A percentile compares a stretch with the other conserved stretches of the same genome.
phyloP scores from a whole-genome alignment of 768 basidiomycete species.

The Suillus cothurnatus region DNA sequence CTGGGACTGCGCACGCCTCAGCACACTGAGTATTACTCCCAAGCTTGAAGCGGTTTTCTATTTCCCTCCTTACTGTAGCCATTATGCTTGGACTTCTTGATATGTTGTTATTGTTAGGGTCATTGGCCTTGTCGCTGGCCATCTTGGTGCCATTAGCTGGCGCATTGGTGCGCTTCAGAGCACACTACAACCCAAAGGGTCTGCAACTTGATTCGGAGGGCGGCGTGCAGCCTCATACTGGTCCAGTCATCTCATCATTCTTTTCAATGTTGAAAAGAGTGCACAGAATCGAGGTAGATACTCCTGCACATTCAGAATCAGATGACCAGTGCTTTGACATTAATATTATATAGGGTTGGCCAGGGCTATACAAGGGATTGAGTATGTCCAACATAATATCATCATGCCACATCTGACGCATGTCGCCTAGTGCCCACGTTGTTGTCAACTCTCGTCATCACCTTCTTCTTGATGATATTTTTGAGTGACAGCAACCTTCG shows the following conservation, averaged over 20 bases:
- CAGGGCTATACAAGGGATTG: conserved; percentile 80
- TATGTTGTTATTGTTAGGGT: conserved; percentile 43
- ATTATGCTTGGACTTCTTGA: conserved; percentile 40
- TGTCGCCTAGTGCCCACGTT: conserved; percentile 48
- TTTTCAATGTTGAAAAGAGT: conserved; percentile 75
- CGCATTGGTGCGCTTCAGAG: conserved; percentile 73
- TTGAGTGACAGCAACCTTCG: conserved; percentile 59
- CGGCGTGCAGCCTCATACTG: conserved; percentile 72
- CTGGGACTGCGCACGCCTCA: conserved; percentile 10
- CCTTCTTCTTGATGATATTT: conserved; percentile 57
- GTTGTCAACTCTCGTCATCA: conserved; percentile 54
- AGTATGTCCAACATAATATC: conserved; percentile 38
- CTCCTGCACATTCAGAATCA: background rate
- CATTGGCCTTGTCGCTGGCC: conserved; percentile 54
- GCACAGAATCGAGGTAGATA: conserved; percentile 67
- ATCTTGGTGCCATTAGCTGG: conserved; percentile 67
- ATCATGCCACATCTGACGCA: conserved; percentile 43
- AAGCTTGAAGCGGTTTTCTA: background rate
- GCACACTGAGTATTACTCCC: background rate
- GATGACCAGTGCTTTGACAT: background rate
- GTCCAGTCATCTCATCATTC: conserved; percentile 76
- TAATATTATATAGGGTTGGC: conserved; percentile 49
- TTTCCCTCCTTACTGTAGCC: conserved; percentile 11
- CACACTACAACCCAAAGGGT: conserved; percentile 85
- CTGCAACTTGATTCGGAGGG: conserved; percentile 80